Evolutionary conservation across 306 rosid genomes (phyloP), one percentile per base, ranked within the genome.

Genomic region (Acmispon strigosus): DNA sequence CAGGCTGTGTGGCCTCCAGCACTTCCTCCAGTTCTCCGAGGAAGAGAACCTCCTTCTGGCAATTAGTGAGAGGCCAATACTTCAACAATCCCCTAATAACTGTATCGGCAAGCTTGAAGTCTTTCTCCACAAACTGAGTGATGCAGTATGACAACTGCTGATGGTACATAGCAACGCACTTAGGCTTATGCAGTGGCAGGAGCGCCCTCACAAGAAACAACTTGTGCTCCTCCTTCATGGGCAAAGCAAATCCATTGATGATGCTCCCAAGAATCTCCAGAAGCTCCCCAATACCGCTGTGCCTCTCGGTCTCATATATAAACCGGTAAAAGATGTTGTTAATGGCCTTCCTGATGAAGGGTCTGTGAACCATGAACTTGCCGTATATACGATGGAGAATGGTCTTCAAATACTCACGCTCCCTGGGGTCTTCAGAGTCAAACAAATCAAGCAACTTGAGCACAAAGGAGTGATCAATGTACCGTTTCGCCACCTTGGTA

Each of bases 171-270:
- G 81, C 11, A 32, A 86, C 72, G 0, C 86, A 55, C 77, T 94
- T 94, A 1, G 99, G 96, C 81, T 91, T 94, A 75, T 94, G 99
- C 74, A 94, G 81, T 10, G 99, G 99, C 73, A 94, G 55, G 42
- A 94, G 90, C 3, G 99, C 99, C 53, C 97, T 87, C 24, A 91
- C 96, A 62, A 94, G 96, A 70, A 94, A 94, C 86, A 94, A 66
- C 79, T 94, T 94, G 29, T 94, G 99, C 84, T 94, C 99, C 87
- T 94, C 99, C 70, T 94, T 94, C 99, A 94, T 94, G 13, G 99
- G 99, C 75, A 94, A 75, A 0, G 99, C 99, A 81, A 94, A 94
- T 37, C 99, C 99, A 74, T 94, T 94, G 10, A 94, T 91, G 51
- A 94, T 91, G 75, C 99, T 94, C 44, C 99, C 99, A 9, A 94